A percentile compares a stretch with the other conserved stretches of the same genome.
phyloP scores from a whole-genome alignment of 768 basidiomycete genomes.

The Fistulinella prunicolor region DNA sequence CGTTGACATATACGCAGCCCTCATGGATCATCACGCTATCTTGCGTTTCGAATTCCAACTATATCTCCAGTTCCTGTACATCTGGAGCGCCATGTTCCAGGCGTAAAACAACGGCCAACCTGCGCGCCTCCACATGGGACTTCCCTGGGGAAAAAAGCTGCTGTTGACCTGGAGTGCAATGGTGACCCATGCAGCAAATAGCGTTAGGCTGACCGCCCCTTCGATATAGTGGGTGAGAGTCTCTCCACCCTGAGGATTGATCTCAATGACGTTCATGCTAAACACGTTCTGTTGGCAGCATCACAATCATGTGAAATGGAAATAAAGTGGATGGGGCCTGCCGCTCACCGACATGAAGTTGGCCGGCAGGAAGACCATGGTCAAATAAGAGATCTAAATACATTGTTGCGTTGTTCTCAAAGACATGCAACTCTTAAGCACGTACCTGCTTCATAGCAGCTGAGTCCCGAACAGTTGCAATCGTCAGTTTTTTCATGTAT shows the following conservation, averaged over 20 bases:
- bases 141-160: slow-evolving; percentile 14
- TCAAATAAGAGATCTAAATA: slow-evolving; percentile 44
- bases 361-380: slow-evolving; percentile 61
- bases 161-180: slow-evolving; percentile 46
- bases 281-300: slow-evolving; percentile 41
- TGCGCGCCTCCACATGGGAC: slow-evolving; percentile 16
- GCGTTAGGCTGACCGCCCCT: slow-evolving; percentile 45
- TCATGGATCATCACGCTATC: slow-evolving; percentile 10
- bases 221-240: slow-evolving; percentile 40
- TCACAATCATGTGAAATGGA: slow-evolving; percentile 4
- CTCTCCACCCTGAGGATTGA: slow-evolving; percentile 28
- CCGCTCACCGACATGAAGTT: slow-evolving; percentile 38
- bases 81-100: background rate
- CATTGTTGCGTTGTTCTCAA: background rate
- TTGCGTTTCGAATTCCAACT: background rate
- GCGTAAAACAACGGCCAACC: slow-evolving; percentile 21
- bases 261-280: slow-evolving; percentile 53
- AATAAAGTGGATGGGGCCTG: background rate
- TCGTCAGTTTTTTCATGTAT: slow-evolving; percentile 50
- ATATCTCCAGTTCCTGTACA: background rate
- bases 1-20: too few species aligned
- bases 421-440: slow-evolving; percentile 11
- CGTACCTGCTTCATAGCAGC: slow-evolving; percentile 36
- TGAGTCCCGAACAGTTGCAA: slow-evolving; percentile 42
- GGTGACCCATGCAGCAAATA: slow-evolving; percentile 52